Conservation (phyloP, 2,329 filamentous ascomycete genomes). For the Leptographium flavum region DNA sequence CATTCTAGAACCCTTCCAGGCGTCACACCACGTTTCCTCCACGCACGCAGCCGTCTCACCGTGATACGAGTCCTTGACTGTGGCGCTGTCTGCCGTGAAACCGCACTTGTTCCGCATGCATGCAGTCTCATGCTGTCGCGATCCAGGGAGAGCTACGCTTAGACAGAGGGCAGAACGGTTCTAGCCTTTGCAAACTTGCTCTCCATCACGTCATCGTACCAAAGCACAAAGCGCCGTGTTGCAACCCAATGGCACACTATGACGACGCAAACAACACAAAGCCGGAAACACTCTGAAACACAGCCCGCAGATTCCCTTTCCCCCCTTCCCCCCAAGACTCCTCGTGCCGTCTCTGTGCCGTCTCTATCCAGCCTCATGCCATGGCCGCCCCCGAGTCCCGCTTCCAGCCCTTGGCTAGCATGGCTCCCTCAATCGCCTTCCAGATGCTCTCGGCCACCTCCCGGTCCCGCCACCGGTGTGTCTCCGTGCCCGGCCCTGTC, state of each 20-base stretch:
- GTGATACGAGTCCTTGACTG: not conserved
- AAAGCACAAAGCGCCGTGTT: too few species aligned
- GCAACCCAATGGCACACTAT: too few species aligned
- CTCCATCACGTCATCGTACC: too few species aligned
- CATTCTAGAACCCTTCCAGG: too few species aligned
- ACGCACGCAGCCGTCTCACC: not conserved
- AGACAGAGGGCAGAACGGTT: too few species aligned
- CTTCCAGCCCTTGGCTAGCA: constrained; percentile 74
- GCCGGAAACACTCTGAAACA: too few species aligned
- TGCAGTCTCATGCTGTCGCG: not conserved
- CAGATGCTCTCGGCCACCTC: constrained; percentile 90
- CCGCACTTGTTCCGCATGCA: not conserved
- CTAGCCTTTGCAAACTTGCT: too few species aligned
- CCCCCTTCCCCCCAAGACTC: not conserved
- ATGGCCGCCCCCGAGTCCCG: constrained; percentile 51
- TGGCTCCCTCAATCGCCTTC: constrained; percentile 75
- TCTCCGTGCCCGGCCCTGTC: constrained; percentile 38
- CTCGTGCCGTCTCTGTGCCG: not conserved
- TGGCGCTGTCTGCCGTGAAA: not conserved
- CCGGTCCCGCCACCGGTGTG: constrained; percentile 65
- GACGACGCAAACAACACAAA: too few species aligned
- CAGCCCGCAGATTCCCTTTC: not conserved
- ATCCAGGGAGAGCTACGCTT: too few species aligned
- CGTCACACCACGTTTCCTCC: too few species aligned
- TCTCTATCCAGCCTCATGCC: constrained; percentile 19